Conservation (phyloP, 768 basidiomycete species). For the Phallus indusiatus region DNA sequence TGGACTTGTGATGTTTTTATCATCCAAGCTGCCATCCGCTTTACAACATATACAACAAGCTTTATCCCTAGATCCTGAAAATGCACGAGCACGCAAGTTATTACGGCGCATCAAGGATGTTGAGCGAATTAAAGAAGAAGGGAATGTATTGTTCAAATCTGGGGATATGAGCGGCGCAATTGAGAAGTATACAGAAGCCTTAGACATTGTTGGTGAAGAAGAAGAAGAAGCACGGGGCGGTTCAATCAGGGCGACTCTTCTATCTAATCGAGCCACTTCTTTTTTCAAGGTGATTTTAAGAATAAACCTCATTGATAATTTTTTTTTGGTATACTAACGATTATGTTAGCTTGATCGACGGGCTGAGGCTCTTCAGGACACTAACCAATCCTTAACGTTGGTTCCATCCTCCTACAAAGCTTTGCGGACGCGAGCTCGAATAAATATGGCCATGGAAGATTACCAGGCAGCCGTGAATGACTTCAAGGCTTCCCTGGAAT, state of each 20-base stretch:
- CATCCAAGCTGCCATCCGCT: slow-evolving; percentile 60
- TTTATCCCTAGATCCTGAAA: slow-evolving; percentile 69
- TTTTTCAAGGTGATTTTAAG: slow-evolving; percentile 51
- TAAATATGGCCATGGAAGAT: slow-evolving; percentile 63
- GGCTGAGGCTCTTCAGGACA: slow-evolving; percentile 64
- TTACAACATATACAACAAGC: slow-evolving; percentile 63
- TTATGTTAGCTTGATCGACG: slow-evolving; percentile 45
- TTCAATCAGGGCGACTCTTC: slow-evolving; percentile 66
- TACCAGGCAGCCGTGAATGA: slow-evolving; percentile 65
- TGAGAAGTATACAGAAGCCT: slow-evolving; percentile 57
- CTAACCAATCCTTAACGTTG: slow-evolving; percentile 54
- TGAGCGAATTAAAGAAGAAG: slow-evolving; percentile 77
- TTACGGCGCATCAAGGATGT: slow-evolving; percentile 77
- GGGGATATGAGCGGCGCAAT: slow-evolving; percentile 52
- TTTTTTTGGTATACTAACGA: neutral
- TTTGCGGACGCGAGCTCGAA: slow-evolving; percentile 75
- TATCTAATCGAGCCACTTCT: slow-evolving; percentile 80
- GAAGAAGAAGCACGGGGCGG: slow-evolving; percentile 74
- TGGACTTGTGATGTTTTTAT: slow-evolving; percentile 70
- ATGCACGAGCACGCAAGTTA: slow-evolving; percentile 57
- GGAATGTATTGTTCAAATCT: slow-evolving; percentile 65
- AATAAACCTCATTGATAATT: slow-evolving; percentile 9
- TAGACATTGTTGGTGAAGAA: slow-evolving; percentile 62
- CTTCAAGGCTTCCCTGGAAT: slow-evolving; percentile 72
- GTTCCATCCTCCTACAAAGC: slow-evolving; percentile 71